Evolutionary conservation across 192 early-diverging fungal genomes (phyloP), one percentile per base, ranked within the genome.

Genomic region (Umbelopsis ramanniana): DNA sequence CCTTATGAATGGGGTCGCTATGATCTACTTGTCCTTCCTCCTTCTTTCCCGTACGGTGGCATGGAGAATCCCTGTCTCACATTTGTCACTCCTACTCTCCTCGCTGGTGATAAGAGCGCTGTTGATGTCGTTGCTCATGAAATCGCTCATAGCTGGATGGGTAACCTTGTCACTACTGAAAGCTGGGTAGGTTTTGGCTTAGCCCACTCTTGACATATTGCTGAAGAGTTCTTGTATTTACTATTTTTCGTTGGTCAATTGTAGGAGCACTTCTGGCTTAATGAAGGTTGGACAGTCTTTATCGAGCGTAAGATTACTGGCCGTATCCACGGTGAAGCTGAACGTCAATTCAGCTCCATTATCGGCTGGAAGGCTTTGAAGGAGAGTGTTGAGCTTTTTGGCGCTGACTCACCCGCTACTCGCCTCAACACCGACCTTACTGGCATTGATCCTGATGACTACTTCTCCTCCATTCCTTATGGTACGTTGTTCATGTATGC

Each of bases 61-160:
- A 81, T 81, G 79, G 79, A 76, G 87, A 99, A 99, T 82, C 97
- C 97, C 19, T 97, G 95, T 78, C 79, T 97, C 72, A 98, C 97
- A 0, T 99, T 97, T 91, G 96, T 97, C 23, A 99, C 97, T 29
- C 97, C 97, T 26, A 95, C 95, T 21, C 85, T 99, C 35, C 82
- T 99, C 52, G 96, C 97, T 46, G 95, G 96, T 66, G 97, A 99
- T 81, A 89, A 91, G 50, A 93, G 92, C 43, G 85, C 97, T 60
- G 95, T 96, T 1, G 95, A 98, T 77, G 96, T 98, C 29, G 89
- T 98, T 67, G 94, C 94, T 4, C 97, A 98, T 82, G 97, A 98
- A 72, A 93, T 96, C 78, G 82, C 93, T 66, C 96, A 97, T 81
- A 93, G 90, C 77, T 97, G 94, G 94, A 90, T 90, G 79, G 93